Evolutionary conservation across 1,284 basidiomycete species (phyloP).

Genomic region (Sphagnurus paluster): DNA sequence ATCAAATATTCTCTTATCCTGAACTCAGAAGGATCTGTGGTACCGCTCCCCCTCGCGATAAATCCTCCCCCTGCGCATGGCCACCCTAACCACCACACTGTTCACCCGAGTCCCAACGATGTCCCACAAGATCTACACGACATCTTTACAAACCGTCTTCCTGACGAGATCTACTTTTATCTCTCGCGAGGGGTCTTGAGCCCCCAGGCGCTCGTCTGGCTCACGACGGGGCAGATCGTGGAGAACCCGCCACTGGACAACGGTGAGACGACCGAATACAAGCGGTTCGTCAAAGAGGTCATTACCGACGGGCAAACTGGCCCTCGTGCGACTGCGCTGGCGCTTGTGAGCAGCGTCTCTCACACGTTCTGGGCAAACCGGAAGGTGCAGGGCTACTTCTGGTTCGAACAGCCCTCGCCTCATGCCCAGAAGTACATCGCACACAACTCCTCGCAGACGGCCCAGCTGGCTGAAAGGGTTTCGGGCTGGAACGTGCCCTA

Average conservation of each 20-base stretch:
- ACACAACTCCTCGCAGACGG: slow-evolving; percentile 79
- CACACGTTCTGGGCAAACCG: slow-evolving; percentile 80
- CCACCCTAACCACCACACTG: slow-evolving; percentile 55
- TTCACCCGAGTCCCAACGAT: slow-evolving; percentile 79
- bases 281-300: slow-evolving; percentile 92
- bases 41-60: slow-evolving; percentile 85
- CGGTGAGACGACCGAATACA: slow-evolving; percentile 93
- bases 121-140: slow-evolving; percentile 92
- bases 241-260: slow-evolving; percentile 93
- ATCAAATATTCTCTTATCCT: slow-evolving; percentile 93
- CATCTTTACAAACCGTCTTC: slow-evolving; percentile 92
- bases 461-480: slow-evolving; percentile 86
- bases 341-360: slow-evolving; percentile 76
- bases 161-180: slow-evolving; percentile 97
- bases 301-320: slow-evolving; percentile 92
- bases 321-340: slow-evolving; percentile 88
- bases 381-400: slow-evolving; percentile 72
- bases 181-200: slow-evolving; percentile 90
- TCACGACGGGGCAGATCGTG: slow-evolving; percentile 82
- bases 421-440: slow-evolving; percentile 59
- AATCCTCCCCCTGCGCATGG: slow-evolving; percentile 38
- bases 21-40: slow-evolving; percentile 86
- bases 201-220: slow-evolving; percentile 87
- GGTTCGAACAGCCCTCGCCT: slow-evolving; percentile 67
- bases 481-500: slow-evolving; percentile 93